Base-by-base conservation (phyloP, 768 basidiomycete species). In the Crucibulum laeve region DNA sequence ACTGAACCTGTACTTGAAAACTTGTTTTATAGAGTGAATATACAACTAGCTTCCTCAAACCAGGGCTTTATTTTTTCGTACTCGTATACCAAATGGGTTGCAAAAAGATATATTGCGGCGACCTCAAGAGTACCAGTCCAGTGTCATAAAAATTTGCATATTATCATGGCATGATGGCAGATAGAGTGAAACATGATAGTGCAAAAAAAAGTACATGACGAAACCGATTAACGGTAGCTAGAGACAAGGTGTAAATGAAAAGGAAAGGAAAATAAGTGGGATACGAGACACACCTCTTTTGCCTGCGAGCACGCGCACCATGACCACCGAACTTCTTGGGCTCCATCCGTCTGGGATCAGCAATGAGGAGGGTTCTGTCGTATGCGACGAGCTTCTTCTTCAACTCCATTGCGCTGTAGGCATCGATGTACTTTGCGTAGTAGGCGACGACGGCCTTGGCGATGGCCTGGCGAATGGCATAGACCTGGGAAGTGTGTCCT, bases 251-350 rank as follows among this genome's bases (percentile, higher is more conserved):
- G 23, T 54, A 55, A 28, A 21, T 55, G 43, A 35, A 26, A 22
- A 40, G 17, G 33, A 2, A 24, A 37, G 14, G 35, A n/a, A n/a
- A 28, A 34, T 34, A 26, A 32, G 45, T 10, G 17, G 19, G 58
- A 18, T 7, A 18, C n/a, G n/a, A n/a, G 21, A 58, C 78, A 48
- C 51, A 92, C 91, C 86, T 90, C 80, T 95, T 96, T 77, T 96
- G 94, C 71, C 93, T 86, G 75, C 93, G 89, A 47, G 93, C 92
- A 80, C 94, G 91, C 53, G 94, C 94, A 84, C 94, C 94, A 66
- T 76, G 79, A 77, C 94, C 94, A 80, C 94, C 95, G 66, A 98
- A 97, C 74, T 95, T 96, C 84, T 97, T 97, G 57, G 95, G 95
- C 68, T 98, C 95, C 86, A 88, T 90, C 75, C 95, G 86, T 72